Conservation (phyloP, 345 rosid species). For the Pugionium cornutum region DNA sequence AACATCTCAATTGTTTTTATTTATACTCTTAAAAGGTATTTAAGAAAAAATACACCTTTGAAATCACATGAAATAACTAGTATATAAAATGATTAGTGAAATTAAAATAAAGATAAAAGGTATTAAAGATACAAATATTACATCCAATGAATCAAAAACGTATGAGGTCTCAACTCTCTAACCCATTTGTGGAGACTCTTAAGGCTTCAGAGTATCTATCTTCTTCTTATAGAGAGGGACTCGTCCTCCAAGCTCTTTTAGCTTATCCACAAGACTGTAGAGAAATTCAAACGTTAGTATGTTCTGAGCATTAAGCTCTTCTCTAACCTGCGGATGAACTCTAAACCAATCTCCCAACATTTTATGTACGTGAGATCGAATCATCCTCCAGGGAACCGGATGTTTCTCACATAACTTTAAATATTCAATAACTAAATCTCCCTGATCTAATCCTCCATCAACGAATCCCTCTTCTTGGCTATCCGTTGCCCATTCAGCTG, state of each 20-base stretch:
- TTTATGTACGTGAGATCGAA: constrained; percentile 85
- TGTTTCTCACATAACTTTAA: constrained; percentile 80
- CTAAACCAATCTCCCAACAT: constrained; percentile 89
- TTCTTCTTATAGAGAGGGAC: constrained; percentile 67
- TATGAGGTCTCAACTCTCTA: constrained; percentile 13
- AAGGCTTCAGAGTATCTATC: background rate
- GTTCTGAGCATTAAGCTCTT: constrained; percentile 70
- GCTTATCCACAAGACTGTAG: constrained; percentile 58
- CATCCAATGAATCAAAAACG: constrained; percentile 18
- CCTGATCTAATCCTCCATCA: constrained; percentile 74
- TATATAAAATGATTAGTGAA: no score
- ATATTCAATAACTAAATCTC: constrained; percentile 73
- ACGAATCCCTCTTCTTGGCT: constrained; percentile 41
- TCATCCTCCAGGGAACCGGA: constrained; percentile 95
- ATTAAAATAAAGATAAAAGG: no score
- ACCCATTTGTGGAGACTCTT: constrained; percentile 14
- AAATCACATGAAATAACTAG: no score
- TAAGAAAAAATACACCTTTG: constrained; percentile 4
- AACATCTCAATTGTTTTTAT: background rate
- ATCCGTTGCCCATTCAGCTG: constrained; percentile 58
- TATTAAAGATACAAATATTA: no score
- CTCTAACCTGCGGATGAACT: constrained; percentile 73
- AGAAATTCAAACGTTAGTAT: constrained; percentile 81
- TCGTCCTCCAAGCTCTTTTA: constrained; percentile 62
- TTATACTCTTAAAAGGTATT: background rate